These are phyloP conservation scores for Periconia sp. DNA, from an alignment of 2,329 filamentous ascomycete species.

Conservation along the genomic window DNA sequence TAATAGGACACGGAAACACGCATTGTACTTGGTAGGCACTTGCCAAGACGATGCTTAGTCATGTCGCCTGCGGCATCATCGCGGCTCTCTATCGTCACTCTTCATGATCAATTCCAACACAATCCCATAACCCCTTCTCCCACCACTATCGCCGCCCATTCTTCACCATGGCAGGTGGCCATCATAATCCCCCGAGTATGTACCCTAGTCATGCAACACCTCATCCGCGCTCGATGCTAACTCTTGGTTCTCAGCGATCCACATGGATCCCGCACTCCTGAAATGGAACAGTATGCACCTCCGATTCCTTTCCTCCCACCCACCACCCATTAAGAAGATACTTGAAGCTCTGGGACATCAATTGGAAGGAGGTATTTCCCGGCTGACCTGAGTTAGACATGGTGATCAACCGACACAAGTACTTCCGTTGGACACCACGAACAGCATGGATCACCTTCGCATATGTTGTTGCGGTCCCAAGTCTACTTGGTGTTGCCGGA, in stretches of 20 bases:
- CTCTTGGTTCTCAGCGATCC: slow-evolving; percentile 44
- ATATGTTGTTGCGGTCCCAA: slow-evolving; percentile 74
- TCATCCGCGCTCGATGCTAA: slow-evolving; percentile 25
- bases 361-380: not conserved
- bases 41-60: slow-evolving; percentile 7
- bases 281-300: slow-evolving; percentile 55
- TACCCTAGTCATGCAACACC: not conserved
- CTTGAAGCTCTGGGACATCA: not conserved
- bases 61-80: not conserved
- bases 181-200: slow-evolving; percentile 27
- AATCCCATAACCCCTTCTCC: slow-evolving; percentile 7
- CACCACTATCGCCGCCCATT: slow-evolving; percentile 6
- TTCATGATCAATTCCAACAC: slow-evolving; percentile 10
- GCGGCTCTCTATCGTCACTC: not conserved
- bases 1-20: not conserved
- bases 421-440: slow-evolving; percentile 89
- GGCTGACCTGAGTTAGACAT: slow-evolving; percentile 62
- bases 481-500: slow-evolving; percentile 68
- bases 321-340: not conserved
- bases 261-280: slow-evolving; percentile 58
- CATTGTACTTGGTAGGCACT: not conserved
- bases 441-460: slow-evolving; percentile 79
- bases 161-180: slow-evolving; percentile 30
- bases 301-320: slow-evolving; percentile 37
- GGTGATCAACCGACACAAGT: slow-evolving; percentile 82